Evolutionary conservation across 2,329 filamentous ascomycete species (phyloP).

Genomic region (Diaporthe destruens): DNA sequence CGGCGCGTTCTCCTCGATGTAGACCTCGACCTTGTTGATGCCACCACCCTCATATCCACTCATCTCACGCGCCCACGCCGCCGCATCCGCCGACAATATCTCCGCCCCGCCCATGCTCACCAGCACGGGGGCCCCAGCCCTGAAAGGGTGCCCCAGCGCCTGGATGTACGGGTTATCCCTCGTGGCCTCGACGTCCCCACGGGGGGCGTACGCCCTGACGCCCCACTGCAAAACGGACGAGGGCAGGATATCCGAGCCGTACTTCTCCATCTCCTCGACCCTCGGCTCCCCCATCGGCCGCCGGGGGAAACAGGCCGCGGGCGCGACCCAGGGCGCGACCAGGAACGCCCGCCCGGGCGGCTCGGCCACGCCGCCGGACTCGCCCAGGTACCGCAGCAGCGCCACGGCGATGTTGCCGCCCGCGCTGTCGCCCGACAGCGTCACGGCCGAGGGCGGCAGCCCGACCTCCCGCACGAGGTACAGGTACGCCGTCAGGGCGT

Average conservation of each 20-base stretch:
- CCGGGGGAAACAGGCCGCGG: constrained; percentile 30
- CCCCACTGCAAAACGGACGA: constrained; percentile 54
- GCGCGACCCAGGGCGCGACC: constrained; percentile 47
- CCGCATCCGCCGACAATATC: constrained; percentile 55
- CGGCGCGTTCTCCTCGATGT: constrained; percentile 53
- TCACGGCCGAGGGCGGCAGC: constrained; percentile 56
- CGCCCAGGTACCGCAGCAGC: constrained; percentile 60
- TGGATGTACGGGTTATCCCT: constrained; percentile 53
- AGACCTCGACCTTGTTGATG: constrained; percentile 53
- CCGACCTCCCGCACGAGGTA: constrained; percentile 57
- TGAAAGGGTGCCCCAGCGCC: constrained; percentile 54
- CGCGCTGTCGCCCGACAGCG: constrained; percentile 62
- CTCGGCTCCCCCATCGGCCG: constrained; percentile 40
- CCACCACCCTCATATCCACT: constrained; percentile 48
- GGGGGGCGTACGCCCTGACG: constrained; percentile 49
- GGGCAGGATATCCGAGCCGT: constrained; percentile 32
- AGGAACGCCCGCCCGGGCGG: constrained; percentile 56
- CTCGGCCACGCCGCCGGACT: constrained; percentile 54
- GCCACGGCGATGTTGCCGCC: constrained; percentile 60
- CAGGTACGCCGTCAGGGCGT: constrained; percentile 59
- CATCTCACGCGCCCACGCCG: constrained; percentile 54
- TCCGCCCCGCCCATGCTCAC: constrained; percentile 57
- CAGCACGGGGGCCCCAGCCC: constrained; percentile 54
- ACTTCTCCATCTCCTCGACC: constrained; percentile 39
- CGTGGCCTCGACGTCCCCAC: constrained; percentile 42